Evolutionary conservation across 2,329 filamentous ascomycete species (phyloP).

Genomic region (Cytospora chrysosperma): DNA sequence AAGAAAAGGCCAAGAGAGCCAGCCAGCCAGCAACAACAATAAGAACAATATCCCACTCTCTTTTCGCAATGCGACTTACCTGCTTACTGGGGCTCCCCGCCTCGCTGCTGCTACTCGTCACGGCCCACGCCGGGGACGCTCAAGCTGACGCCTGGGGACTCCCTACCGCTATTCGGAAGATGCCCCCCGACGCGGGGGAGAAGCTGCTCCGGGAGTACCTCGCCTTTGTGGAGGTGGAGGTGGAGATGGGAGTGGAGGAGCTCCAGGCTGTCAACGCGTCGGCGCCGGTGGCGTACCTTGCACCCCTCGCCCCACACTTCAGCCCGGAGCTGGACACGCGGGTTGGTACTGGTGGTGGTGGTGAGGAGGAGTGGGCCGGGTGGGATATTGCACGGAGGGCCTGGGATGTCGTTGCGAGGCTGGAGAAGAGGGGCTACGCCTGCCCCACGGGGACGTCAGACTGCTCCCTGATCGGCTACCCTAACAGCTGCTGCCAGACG

Average conservation of each 20-base stretch:
- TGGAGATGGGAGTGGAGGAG: slow-evolving; percentile 30
- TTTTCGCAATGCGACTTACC: slow-evolving; percentile 40
- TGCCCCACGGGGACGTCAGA: slow-evolving; percentile 66
- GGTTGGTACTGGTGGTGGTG: not conserved
- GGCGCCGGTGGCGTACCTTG: slow-evolving; percentile 40
- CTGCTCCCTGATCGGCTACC: slow-evolving; percentile 63
- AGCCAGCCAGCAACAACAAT: too few relatives aligned
- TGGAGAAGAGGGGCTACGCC: slow-evolving; percentile 58
- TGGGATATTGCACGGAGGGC: slow-evolving; percentile 43
- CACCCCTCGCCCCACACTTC: slow-evolving; percentile 53
- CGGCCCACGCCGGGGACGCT: slow-evolving; percentile 38
- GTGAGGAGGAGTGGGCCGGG: slow-evolving; percentile 10
- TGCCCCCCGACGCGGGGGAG: slow-evolving; percentile 67
- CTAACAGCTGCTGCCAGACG: slow-evolving; percentile 71
- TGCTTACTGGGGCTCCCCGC: slow-evolving; percentile 40
- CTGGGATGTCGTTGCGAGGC: slow-evolving; percentile 44
- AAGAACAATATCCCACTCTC: too few relatives aligned
- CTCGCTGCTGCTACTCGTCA: slow-evolving; percentile 47
- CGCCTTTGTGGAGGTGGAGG: slow-evolving; percentile 41
- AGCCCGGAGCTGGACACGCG: slow-evolving; percentile 24
- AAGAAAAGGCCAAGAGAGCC: too few relatives aligned
- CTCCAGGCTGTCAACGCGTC: slow-evolving; percentile 35
- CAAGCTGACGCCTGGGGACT: slow-evolving; percentile 30
- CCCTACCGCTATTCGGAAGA: slow-evolving; percentile 69
- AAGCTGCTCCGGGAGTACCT: slow-evolving; percentile 73